phyloP scores from a whole-genome alignment of 2,329 filamentous ascomycete species.

The Fusarium sp. region DNA sequence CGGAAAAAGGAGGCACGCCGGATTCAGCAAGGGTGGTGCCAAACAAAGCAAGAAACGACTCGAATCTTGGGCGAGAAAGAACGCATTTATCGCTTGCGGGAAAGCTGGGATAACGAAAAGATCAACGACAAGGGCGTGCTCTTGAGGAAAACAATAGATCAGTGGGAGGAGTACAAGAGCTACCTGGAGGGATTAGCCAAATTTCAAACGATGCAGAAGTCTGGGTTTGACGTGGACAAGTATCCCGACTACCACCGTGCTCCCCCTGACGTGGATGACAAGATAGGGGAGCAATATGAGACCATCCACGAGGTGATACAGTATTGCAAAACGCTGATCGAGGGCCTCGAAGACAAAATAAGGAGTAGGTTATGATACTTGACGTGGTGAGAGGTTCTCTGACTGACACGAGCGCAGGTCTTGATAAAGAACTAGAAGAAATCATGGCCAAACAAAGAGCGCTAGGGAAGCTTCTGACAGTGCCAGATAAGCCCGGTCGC shows the following conservation, averaged over 20 bases:
- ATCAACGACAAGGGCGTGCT: slow-evolving; percentile 45
- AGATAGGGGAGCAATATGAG: slow-evolving; percentile 45
- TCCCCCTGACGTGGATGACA: slow-evolving; percentile 49
- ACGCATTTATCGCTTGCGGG: slow-evolving; percentile 42
- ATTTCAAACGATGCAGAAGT: slow-evolving; percentile 51
- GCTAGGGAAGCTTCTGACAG: slow-evolving; percentile 52
- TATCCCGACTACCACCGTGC: slow-evolving; percentile 53
- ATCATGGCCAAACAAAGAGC: slow-evolving; percentile 50
- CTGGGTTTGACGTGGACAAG: slow-evolving; percentile 50
- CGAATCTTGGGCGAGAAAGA: slow-evolving; percentile 41
- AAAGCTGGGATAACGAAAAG: slow-evolving; percentile 40
- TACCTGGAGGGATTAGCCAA: slow-evolving; percentile 51
- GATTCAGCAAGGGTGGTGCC: slow-evolving; percentile 53
- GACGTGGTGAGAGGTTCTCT: too few species aligned
- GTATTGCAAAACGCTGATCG: slow-evolving; percentile 47
- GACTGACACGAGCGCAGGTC: slow-evolving; percentile 43
- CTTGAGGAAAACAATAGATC: slow-evolving; percentile 44
- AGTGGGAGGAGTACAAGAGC: slow-evolving; percentile 47
- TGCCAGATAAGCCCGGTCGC: slow-evolving; percentile 50
- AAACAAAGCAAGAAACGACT: slow-evolving; percentile 45
- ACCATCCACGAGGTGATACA: slow-evolving; percentile 49
- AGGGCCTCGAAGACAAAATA: slow-evolving; percentile 48
- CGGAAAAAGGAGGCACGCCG: slow-evolving; percentile 57
- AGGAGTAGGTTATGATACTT: slow-evolving; percentile 47
- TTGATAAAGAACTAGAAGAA: slow-evolving; percentile 46